A percentile compares a stretch with the other conserved stretches of the same genome.
These are phyloP conservation scores for Salvia hispanica DNA, from an alignment of 257 asterid species.

Conservation along the genomic window DNA sequence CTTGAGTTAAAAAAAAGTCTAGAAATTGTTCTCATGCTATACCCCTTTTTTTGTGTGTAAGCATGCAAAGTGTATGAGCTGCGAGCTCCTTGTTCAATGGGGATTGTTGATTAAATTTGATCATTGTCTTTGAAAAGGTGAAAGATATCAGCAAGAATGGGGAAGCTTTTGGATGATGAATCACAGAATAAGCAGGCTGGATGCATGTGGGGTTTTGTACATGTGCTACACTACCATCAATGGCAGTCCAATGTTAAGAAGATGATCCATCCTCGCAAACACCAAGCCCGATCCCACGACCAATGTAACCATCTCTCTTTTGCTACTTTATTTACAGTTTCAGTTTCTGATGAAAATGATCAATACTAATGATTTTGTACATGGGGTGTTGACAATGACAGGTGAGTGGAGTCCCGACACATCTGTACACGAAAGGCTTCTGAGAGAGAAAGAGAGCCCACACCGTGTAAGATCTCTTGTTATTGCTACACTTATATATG, in stretches of 20 bases:
- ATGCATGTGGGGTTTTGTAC: conserved; percentile 67
- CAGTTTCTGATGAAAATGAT: no score
- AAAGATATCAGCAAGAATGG: conserved; percentile 40
- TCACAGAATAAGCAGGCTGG: conserved; percentile 44
- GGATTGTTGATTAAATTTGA: neutral
- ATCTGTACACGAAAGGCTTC: conserved; percentile 40
- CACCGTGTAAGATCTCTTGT: conserved; percentile 40
- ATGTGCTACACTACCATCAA: conserved; percentile 54
- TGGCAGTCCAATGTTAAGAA: conserved; percentile 55
- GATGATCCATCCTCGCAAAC: conserved; percentile 39
- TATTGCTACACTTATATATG: neutral
- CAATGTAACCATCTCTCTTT: conserved; percentile 27
- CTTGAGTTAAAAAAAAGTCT: neutral
- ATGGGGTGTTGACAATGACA: conserved; percentile 2
- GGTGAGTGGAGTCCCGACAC: conserved; percentile 39
- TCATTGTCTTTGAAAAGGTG: conserved; percentile 26
- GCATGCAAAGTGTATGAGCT: neutral
- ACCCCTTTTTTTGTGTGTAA: no score
- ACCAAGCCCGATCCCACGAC: conserved; percentile 28
- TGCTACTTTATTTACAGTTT: neutral
- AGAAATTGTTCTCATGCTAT: no score
- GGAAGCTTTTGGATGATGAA: conserved; percentile 45
- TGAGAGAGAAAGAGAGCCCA: conserved; percentile 42
- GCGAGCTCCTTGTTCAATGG: neutral
- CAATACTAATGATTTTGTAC: neutral